A percentile compares a stretch with the other conserved stretches of the same genome.
phyloP scores from a whole-genome alignment of 495 filamentous ascomycete genomes.

The Penicillium psychrofluorescens region DNA sequence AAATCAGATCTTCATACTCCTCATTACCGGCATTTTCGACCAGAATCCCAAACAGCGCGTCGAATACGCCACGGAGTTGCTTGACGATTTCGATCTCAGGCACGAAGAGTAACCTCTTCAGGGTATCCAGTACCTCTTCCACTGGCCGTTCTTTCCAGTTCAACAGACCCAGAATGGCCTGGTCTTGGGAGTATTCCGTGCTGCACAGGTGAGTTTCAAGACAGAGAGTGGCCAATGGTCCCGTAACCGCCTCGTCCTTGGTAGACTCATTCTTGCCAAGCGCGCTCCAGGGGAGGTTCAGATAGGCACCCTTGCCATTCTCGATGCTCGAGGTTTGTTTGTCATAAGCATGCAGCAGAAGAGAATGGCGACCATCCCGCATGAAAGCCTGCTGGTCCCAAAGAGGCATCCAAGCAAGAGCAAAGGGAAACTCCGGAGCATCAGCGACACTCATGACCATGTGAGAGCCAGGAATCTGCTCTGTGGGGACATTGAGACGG shows the following conservation, averaged over 20 bases:
- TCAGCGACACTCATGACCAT: slow-evolving; percentile 84
- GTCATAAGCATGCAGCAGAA: slow-evolving; percentile 83
- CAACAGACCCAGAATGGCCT: slow-evolving; percentile 72
- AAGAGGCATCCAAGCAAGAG: slow-evolving; percentile 84
- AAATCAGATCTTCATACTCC: slow-evolving; percentile 87
- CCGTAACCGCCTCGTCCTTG: slow-evolving; percentile 67
- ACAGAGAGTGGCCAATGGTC: slow-evolving; percentile 65
- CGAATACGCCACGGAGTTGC: slow-evolving; percentile 80
- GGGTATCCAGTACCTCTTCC: slow-evolving; percentile 59
- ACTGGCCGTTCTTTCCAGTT: slow-evolving; percentile 74
- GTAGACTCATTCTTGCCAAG: slow-evolving; percentile 55
- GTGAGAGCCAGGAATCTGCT: slow-evolving; percentile 78
- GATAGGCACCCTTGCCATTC: slow-evolving; percentile 69
- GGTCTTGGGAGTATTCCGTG: slow-evolving; percentile 91
- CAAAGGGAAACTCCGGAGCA: slow-evolving; percentile 77
- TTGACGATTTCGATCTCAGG: slow-evolving; percentile 98
- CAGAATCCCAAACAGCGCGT: slow-evolving; percentile 84
- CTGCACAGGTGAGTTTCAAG: slow-evolving; percentile 90
- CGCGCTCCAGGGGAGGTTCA: slow-evolving; percentile 71
- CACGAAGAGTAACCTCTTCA: slow-evolving; percentile 84
- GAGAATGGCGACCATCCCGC: slow-evolving; percentile 72
- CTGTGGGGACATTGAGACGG: slow-evolving; percentile 67
- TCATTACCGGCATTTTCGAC: slow-evolving; percentile 83
- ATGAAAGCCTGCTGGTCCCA: slow-evolving; percentile 92
- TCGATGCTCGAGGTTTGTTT: slow-evolving; percentile 64